Evolutionary conservation across 2,329 filamentous ascomycete species (phyloP), one percentile per base, ranked within the genome.

Genomic region (Ophiostoma novo-ulmi): DNA sequence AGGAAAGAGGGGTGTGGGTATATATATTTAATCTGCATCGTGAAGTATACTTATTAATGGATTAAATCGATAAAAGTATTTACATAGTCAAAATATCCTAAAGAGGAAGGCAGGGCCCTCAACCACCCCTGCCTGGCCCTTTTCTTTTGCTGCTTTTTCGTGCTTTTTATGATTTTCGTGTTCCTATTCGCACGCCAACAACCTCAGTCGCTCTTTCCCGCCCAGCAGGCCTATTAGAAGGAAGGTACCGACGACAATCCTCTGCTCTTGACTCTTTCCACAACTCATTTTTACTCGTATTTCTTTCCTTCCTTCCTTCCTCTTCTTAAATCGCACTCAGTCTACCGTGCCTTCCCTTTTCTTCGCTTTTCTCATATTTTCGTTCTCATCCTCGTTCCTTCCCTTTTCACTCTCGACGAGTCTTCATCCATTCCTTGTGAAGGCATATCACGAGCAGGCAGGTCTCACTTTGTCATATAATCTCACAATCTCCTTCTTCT

Each of bases 191-290:
- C 35, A 22, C 36, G 63, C 20, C 36, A 13, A 14, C 20, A 39
- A n/a, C 36, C 44, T 22, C n/a, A 38, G 41, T 68, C 39, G 63
- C 68, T 69, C 70, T 52, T 71, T 67, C 70, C 68, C 67, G n/a
- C 61, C 31, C 22, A 44, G 35, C 31, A 61, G 31, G 5, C 61
- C 36, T 67, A 69, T 71, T 69, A 69, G 52, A 69, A 67, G 64
- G 70, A 69, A 71, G 70, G 70, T 38, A 38, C 64, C 61, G 14
- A 67, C 26, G 67, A 69, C 70, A 69, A 48, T 67, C 48, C 61
- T 67, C 44, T 66, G 14, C 39, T 69, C 44, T 68, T 71, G 48
- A n/a, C 65, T 39, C 26, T 31, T 61, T 61, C 26, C 58, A 17
- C 58, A 65, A 38, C 66, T 41, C 26, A 35, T 31, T 35, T 17